Evolutionary conservation across 495 filamentous ascomycete genomes (phyloP).

Genomic region (Aspergillus mulundensis): DNA sequence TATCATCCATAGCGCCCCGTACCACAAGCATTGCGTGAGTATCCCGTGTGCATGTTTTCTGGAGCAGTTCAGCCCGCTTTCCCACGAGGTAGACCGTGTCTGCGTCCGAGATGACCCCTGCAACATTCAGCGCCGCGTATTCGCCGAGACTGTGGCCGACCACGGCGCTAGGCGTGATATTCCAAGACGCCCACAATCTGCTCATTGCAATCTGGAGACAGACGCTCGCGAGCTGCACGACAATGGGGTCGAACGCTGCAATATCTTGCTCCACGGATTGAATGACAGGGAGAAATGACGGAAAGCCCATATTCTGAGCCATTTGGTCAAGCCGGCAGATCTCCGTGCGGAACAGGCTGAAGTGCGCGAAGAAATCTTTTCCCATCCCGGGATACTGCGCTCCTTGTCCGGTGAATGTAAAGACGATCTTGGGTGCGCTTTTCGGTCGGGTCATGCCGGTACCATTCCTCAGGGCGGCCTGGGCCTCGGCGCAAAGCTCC

Average conservation of each 20-base stretch:
- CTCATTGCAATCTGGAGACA: constrained; percentile 76
- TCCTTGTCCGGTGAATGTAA: constrained; percentile 3
- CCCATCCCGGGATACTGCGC: not conserved
- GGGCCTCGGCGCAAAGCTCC: too few species aligned
- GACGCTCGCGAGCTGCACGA: constrained; percentile 65
- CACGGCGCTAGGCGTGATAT: constrained; percentile 64
- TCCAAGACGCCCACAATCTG: constrained; percentile 68
- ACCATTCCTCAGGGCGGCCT: too few species aligned
- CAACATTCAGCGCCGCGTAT: constrained; percentile 75
- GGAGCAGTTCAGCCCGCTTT: constrained; percentile 18
- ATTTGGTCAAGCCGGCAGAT: too few species aligned
- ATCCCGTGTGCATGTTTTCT: constrained; percentile 13
- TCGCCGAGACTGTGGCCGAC: constrained; percentile 82
- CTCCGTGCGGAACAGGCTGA: too few species aligned
- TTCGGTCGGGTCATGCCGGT: too few species aligned
- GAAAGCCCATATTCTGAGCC: too few species aligned
- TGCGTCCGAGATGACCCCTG: constrained; percentile 69
- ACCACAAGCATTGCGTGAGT: constrained; percentile 54
- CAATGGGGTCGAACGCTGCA: too few species aligned
- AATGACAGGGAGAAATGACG: too few species aligned
- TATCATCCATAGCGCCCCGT: constrained; percentile 24
- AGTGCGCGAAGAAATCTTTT: not conserved
- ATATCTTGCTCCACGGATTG: too few species aligned
- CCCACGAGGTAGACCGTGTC: constrained; percentile 63
- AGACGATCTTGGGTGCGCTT: constrained; percentile 3